Base-by-base conservation (phyloP, 2,329 filamentous ascomycete species). In the Colletotrichum theobromicola region DNA sequence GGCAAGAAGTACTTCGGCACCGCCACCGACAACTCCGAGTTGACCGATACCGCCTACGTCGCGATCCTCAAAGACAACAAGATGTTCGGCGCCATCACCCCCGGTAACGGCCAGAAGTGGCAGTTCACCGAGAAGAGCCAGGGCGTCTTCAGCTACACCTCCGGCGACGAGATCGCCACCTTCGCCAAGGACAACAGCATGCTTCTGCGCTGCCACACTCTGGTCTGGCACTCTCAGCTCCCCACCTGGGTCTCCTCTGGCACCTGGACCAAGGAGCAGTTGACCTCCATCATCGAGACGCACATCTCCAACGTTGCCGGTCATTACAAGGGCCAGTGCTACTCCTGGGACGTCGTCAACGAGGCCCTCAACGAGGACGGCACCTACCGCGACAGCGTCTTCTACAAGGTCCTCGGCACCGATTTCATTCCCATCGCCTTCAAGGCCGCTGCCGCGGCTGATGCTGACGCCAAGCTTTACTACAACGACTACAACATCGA, bases 81-180 rank as follows among this genome's bases (percentile, higher is more conserved):
- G 67, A 85, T 93, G 82, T 94, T 93, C 78, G 92, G 92, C 35
- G 88, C 92, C 80, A 86, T 93, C 30, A 93, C 92, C 0, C 91
- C 92, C 0, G 90, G 89, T 63, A 94, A 94, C 80, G 87, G 88
- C 4, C 89, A 91, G 81, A 89, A 91, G 86, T 94, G 91, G 91
- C 87, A 92, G 74, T 85, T 87, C 75, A 92, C 87, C 18, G 91
- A 94, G 85, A 90, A 91, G 1, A 80, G 83, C 53, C 88, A 87
- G 60, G 87, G 86, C 42, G 80, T 85, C 60, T 94, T 94, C 85
- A 88, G 87, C 78, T 94, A 88, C 81, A 86, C 86, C 7, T 82
- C 85, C 2, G 92, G 90, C 50, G 91, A 94, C 64, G 85, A 87
- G 37, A 84, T 90, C 28, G 89, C 93, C 73, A 81, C 90, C 2